Percentiles rank a stretch among this genome's conserved stretches.
Evolutionary conservation across 2,329 filamentous ascomycete species (phyloP).

Genomic region (Atkinsonella texensis): DNA sequence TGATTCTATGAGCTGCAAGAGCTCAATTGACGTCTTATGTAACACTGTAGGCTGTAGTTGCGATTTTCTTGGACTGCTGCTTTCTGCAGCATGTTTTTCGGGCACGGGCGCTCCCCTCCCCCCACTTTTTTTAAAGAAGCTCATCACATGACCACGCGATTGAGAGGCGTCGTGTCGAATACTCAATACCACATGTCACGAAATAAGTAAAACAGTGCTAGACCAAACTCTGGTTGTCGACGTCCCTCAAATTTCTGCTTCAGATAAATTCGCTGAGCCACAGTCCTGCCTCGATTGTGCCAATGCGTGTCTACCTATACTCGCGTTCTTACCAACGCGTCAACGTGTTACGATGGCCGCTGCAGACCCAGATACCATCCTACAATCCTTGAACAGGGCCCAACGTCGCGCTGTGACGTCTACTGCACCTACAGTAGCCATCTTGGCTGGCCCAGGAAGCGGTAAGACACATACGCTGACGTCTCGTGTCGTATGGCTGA

Average conservation of each 20-base stretch:
- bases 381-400: conserved; percentile 40
- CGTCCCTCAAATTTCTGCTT: not conserved
- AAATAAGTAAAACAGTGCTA: not conserved
- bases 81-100: too few relatives aligned
- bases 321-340: conserved; percentile 6
- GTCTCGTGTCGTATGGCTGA: conserved; percentile 79
- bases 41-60: too few relatives aligned
- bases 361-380: conserved; percentile 20
- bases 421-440: conserved; percentile 44
- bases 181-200: not conserved
- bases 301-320: conserved; percentile 1
- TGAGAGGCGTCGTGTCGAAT: not conserved
- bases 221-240: not conserved
- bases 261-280: not conserved
- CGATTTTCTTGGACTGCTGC: too few relatives aligned
- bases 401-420: conserved; percentile 46
- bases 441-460: conserved; percentile 55
- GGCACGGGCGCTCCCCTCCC: too few relatives aligned
- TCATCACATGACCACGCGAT: conserved; percentile 11
- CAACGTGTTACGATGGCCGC: conserved; percentile 16
- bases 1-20: too few relatives aligned
- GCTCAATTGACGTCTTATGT: too few relatives aligned
- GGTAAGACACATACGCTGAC: conserved; percentile 96
- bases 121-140: not conserved
- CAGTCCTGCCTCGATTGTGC: not conserved